Evolutionary conservation across 2,329 filamentous ascomycete genomes (phyloP).

Genomic region (Monosporascus cannonballus): DNA sequence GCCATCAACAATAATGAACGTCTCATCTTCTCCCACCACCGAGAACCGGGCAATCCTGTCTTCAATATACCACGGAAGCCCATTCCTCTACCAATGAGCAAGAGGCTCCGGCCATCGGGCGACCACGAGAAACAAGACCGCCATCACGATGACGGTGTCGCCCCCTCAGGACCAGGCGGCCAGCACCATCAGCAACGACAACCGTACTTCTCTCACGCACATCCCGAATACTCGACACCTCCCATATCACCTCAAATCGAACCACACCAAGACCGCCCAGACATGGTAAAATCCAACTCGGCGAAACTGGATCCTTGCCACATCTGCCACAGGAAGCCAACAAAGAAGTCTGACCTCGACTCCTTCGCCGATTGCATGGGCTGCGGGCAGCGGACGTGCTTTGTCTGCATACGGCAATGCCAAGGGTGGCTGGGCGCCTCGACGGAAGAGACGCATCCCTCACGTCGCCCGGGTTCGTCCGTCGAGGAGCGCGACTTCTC

Average conservation of each 20-base stretch:
- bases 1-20: conserved; percentile 22
- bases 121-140: conserved; percentile 9
- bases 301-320: conserved; percentile 48
- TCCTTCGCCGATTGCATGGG: conserved; percentile 58
- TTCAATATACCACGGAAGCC: conserved; percentile 20
- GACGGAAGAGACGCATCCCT: not conserved
- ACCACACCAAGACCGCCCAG: conserved; percentile 5
- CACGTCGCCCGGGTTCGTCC: conserved; percentile 2
- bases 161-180: not conserved
- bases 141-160: not conserved
- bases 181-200: conserved; percentile 8
- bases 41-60: conserved; percentile 2
- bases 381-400: conserved; percentile 59
- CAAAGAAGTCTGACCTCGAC: conserved; percentile 59
- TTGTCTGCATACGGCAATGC: conserved; percentile 62
- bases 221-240: conserved; percentile 13
- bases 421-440: conserved; percentile 37
- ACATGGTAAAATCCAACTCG: conserved; percentile 9
- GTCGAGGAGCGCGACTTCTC: conserved; percentile 27
- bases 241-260: conserved; percentile 7
- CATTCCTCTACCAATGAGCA: conserved; percentile 21
- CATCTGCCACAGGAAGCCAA: conserved; percentile 61
- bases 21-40: conserved; percentile 9
- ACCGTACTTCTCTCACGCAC: conserved; percentile 19
- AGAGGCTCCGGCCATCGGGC: conserved; percentile 17